Evolutionary conservation across 441 rosid genomes (phyloP).

Genomic region (Gossypium lobatum): DNA sequence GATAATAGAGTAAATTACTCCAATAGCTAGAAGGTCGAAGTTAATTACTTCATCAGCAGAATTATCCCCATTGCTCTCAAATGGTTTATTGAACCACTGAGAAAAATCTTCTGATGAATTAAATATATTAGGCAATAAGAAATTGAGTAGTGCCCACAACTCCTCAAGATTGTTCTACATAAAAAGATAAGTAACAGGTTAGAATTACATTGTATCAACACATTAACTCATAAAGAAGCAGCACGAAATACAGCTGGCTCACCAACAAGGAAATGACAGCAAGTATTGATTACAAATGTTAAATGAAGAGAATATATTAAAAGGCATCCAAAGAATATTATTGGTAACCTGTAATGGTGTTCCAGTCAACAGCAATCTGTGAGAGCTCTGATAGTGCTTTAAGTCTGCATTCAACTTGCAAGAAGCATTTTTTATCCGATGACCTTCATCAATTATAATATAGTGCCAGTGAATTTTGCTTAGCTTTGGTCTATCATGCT

Average conservation of each 20-base stretch:
- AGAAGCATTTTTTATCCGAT: neutral
- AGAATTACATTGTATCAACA: slow-evolving; percentile 18
- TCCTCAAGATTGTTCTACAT: slow-evolving; percentile 28
- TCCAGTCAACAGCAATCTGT: slow-evolving; percentile 87
- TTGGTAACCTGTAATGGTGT: slow-evolving; percentile 76
- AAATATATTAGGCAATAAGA: slow-evolving; percentile 87
- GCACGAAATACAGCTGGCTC: slow-evolving; percentile 2
- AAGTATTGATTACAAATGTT: neutral
- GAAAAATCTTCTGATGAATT: slow-evolving; percentile 95
- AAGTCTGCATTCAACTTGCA: slow-evolving; percentile 83
- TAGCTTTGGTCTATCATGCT: slow-evolving; percentile 25
- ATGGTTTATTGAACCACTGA: slow-evolving; percentile 98
- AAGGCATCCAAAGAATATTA: neutral
- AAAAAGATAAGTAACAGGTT: slow-evolving; percentile 15
- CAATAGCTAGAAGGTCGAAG: slow-evolving; percentile 15
- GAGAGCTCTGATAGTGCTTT: slow-evolving; percentile 85
- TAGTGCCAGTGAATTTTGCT: neutral
- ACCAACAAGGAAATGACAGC: neutral
- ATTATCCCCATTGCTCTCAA: slow-evolving; percentile 81
- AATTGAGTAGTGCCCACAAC: slow-evolving; percentile 90
- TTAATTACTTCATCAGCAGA: slow-evolving; percentile 76
- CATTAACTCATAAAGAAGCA: neutral
- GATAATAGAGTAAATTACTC: slow-evolving; percentile 8
- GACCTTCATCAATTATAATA: neutral
- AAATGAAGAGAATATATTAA: neutral